Conservation (phyloP, 192 early-diverging fungal genomes). For the Glomus cerebriforme region DNA sequence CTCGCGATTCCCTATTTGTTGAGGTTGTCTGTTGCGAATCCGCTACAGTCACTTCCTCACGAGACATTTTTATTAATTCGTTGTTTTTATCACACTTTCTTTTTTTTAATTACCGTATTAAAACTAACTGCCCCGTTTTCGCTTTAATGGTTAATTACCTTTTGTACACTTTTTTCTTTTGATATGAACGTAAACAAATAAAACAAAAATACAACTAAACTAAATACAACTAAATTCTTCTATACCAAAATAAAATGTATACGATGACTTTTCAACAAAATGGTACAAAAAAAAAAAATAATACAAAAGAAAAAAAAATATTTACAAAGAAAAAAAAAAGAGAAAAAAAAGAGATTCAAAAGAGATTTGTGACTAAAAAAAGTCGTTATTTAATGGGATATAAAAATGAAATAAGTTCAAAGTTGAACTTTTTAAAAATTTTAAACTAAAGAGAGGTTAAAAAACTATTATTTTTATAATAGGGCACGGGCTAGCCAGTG, state of each 20-base stretch:
- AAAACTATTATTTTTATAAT: background rate
- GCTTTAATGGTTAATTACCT: background rate
- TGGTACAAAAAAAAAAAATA: background rate
- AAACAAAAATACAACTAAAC: background rate
- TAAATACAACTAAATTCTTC: background rate
- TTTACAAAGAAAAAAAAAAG: background rate
- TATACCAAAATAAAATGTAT: background rate
- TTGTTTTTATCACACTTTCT: background rate
- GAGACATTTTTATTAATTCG: constrained; percentile 13
- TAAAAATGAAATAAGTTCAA: background rate
- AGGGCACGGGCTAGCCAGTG: background rate
- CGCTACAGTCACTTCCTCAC: constrained; percentile 11
- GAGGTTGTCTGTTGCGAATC: constrained; percentile 8
- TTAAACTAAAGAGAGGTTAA: background rate
- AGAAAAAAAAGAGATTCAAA: background rate
- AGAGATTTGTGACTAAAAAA: background rate
- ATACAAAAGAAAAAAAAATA: constrained; percentile 6
- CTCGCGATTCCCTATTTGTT: constrained; percentile 18
- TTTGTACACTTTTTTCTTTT: background rate
- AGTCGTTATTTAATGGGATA: background rate
- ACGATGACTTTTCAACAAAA: background rate
- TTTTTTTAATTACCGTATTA: background rate
- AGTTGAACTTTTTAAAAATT: background rate
- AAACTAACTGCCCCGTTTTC: constrained; percentile 1
- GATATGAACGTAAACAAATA: background rate